Percentiles rank a stretch among this genome's conserved stretches.
phyloP scores from a whole-genome alignment of 345 rosid genomes.

The Boechera divaricarpa region DNA sequence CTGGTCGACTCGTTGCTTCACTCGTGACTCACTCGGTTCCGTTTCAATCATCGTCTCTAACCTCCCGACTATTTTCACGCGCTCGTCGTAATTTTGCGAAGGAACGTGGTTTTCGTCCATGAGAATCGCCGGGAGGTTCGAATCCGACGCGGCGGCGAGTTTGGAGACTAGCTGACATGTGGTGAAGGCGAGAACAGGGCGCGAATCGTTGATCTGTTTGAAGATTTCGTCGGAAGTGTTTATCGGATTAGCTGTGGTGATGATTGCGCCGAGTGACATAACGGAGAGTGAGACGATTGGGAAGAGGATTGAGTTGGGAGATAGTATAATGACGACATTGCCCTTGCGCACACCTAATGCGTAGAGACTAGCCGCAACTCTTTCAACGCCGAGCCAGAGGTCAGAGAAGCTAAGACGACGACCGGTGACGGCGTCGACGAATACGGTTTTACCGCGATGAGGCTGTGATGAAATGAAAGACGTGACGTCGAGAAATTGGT shows the following conservation, averaged over 20 bases:
- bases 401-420: conserved; percentile 62
- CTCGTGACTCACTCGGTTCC: conserved; percentile 42
- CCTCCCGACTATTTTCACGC: conserved; percentile 51
- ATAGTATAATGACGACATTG: conserved; percentile 71
- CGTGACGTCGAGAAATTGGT: conserved; percentile 64
- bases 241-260: conserved; percentile 90
- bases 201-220: conserved; percentile 66
- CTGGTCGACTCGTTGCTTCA: conserved; percentile 64
- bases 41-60: conserved; percentile 56
- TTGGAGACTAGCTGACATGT: conserved; percentile 60
- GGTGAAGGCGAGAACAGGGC: conserved; percentile 72
- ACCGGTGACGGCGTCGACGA: conserved; percentile 82
- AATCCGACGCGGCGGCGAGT: conserved; percentile 46
- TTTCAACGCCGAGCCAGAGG: conserved; percentile 74
- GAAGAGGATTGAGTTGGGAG: conserved; percentile 86
- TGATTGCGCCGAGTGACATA: conserved; percentile 88
- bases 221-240: conserved; percentile 72
- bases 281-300: conserved; percentile 87
- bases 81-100: not conserved
- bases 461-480: conserved; percentile 78
- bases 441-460: conserved; percentile 71
- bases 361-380: conserved; percentile 60
- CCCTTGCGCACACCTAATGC: conserved; percentile 84
- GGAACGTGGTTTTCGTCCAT: conserved; percentile 36
- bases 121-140: conserved; percentile 59